Evolutionary conservation across 345 rosid species (phyloP).

Genomic region (Rhodamnia argentea): DNA sequence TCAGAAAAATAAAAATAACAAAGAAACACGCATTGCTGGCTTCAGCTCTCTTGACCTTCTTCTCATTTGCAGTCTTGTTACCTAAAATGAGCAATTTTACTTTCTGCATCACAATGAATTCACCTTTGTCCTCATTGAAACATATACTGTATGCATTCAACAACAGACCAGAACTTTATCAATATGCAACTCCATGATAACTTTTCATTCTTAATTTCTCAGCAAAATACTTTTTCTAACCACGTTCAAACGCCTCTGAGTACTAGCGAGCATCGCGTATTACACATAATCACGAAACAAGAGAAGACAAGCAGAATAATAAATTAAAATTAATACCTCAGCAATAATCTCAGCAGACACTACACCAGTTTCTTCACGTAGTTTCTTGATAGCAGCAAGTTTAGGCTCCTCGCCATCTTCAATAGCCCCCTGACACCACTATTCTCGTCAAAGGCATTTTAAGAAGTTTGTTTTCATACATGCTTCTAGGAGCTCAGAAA

Average conservation of each 20-base stretch:
- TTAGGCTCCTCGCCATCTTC: conserved; percentile 97
- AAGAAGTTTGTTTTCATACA: background rate
- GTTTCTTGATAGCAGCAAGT: conserved; percentile 74
- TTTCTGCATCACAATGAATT: background rate
- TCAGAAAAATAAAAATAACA: background rate
- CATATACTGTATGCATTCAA: background rate
- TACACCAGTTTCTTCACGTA: conserved; percentile 89
- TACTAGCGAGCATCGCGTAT: background rate
- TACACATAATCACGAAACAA: background rate
- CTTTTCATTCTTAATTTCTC: background rate
- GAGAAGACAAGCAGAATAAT: background rate
- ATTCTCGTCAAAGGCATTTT: background rate
- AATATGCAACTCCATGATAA: background rate
- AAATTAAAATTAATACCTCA: conserved; percentile 36
- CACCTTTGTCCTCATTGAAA: background rate
- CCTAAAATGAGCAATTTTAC: background rate
- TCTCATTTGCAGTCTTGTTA: background rate
- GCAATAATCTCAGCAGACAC: conserved; percentile 71
- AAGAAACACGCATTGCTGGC: background rate
- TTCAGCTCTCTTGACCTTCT: background rate
- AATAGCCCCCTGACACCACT: conserved; percentile 59
- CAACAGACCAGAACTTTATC: background rate
- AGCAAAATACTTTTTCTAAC: background rate
- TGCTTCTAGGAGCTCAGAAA: background rate
- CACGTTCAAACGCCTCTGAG: background rate